phyloP scores from a whole-genome alignment of 768 basidiomycete genomes.

The Termitomyces sp. region DNA sequence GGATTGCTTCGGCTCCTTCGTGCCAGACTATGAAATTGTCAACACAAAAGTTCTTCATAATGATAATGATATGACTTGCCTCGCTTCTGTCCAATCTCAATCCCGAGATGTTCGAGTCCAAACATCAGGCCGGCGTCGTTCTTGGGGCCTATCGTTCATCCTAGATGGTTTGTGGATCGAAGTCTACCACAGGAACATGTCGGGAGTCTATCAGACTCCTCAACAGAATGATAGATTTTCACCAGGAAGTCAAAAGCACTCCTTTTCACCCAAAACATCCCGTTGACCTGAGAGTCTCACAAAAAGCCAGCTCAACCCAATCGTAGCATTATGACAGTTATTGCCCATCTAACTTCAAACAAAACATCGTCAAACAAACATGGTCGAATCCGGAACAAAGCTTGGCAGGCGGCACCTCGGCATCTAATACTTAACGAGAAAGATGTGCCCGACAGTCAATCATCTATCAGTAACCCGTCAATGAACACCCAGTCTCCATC shows the following conservation, averaged over 20 bases:
- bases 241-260: neutral
- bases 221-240: neutral
- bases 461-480: neutral
- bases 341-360: neutral
- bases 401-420: neutral
- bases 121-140: neutral
- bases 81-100: neutral
- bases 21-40: neutral
- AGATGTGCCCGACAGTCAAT: neutral
- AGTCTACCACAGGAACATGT: neutral
- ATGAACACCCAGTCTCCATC: neutral
- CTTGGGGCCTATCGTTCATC: neutral
- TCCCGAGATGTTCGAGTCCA: neutral
- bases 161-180: neutral
- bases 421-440: neutral
- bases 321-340: neutral
- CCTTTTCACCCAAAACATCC: neutral
- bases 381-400: slow-evolving; percentile 1
- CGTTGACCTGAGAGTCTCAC: neutral
- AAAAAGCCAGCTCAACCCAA: neutral
- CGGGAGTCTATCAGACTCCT: neutral
- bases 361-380: neutral
- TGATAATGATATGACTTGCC: neutral
- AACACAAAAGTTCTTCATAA: neutral
- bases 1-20: neutral